Evolutionary conservation across 2,329 filamentous ascomycete species (phyloP), one percentile per base, ranked within the genome.

Genomic region (Seiridium unicorne): DNA sequence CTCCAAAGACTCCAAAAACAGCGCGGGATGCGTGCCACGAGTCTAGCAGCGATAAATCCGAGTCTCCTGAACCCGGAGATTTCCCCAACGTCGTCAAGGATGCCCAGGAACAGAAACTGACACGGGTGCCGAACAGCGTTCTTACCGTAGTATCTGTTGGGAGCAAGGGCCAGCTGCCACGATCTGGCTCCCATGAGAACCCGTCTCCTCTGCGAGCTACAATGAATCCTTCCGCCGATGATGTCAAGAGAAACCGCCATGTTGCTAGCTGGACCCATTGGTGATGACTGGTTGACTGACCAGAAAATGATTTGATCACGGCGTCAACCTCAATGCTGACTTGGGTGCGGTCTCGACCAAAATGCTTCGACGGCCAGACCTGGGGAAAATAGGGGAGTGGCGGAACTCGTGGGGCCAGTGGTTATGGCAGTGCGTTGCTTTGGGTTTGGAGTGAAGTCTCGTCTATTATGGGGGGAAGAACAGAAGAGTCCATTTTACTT

Each of bases 201-300:
- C 40, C 35, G 9, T 3, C 53, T 9, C n/a, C 36, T 8, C 51
- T 60, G 8, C 48, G 62, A 44, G 58, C 55, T 7, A 62, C 61
- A 4, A 55, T 64, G 55, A 64, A 61, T 49, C 56, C 61, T 6
- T 61, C 61, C 1, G 53, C 34, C 6, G 60, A 57, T 34, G 62
- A 64, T 38, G 42, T 54, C 13, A 35, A 57, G 53, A 51, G 51
- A 1, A 62, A 62, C 32, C 58, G 56, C 8, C 59, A 61, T 13
- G 62, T 64, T 13, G 61, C 48, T 18, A 61, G 59, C 51, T 64
- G 62, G 62, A 48, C 48, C 4, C 59, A 61, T 38, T 51, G 62
- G n/a, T 64, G 54, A 62, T 7, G 49, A 38, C 10, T 1, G 26
- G 26, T 5, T 9, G 26, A 49, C n/a, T 9, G 8, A 6, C 4